Conservation (phyloP, 805 yeast species). For the Metschnikowia dekortorum region DNA sequence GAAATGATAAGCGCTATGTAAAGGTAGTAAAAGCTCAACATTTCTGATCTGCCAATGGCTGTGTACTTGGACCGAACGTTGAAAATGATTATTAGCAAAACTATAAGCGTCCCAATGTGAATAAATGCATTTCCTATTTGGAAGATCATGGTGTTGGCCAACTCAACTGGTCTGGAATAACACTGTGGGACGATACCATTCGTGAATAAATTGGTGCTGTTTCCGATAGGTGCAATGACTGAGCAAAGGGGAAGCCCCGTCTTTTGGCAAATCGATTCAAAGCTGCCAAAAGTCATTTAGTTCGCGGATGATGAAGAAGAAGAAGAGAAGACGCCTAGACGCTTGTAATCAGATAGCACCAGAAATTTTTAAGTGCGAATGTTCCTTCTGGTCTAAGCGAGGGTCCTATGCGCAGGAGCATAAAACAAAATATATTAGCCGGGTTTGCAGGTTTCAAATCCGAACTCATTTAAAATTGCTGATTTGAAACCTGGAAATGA, state of each 20-base stretch:
- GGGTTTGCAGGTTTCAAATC: not conserved
- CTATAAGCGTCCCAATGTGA: slow-evolving; percentile 67
- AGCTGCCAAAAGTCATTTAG: slow-evolving; percentile 65
- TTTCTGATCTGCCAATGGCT: slow-evolving; percentile 89
- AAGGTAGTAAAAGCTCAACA: slow-evolving; percentile 66
- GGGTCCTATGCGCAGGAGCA: not conserved
- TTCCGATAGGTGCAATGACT: slow-evolving; percentile 53
- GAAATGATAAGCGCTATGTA: slow-evolving; percentile 55
- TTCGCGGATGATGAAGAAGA: not conserved
- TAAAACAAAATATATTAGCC: slow-evolving; percentile 1
- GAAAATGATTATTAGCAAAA: slow-evolving; percentile 66
- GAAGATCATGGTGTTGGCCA: slow-evolving; percentile 89
- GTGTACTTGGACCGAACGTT: slow-evolving; percentile 83
- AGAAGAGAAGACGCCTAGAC: not conserved
- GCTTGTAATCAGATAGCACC: slow-evolving; percentile 1
- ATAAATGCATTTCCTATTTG: slow-evolving; percentile 85
- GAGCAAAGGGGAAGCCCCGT: slow-evolving; percentile 80
- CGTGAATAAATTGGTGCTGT: slow-evolving; percentile 26
- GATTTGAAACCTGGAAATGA: not conserved
- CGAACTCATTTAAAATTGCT: no score
- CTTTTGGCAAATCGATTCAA: slow-evolving; percentile 55
- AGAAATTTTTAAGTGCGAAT: slow-evolving; percentile 1
- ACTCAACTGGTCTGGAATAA: slow-evolving; percentile 78
- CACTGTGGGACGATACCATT: slow-evolving; percentile 72
- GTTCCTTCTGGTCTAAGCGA: slow-evolving; percentile 1